These are phyloP conservation scores for Paramecium bursaria DNA, from an alignment of 73 alveolate species.

Conservation along the genomic window DNA sequence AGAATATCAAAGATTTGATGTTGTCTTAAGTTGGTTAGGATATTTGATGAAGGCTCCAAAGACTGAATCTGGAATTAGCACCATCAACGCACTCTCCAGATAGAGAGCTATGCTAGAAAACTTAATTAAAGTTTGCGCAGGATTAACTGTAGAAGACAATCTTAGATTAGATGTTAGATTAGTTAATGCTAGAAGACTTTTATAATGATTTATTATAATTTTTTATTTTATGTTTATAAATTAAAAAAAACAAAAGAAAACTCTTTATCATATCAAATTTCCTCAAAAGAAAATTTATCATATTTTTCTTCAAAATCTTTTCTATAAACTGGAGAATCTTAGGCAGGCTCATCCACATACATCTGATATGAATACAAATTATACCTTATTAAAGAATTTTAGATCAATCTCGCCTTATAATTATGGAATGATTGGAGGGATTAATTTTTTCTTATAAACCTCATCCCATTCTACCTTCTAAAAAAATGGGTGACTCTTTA, in stretches of 20 bases:
- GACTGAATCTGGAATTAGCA: constrained; percentile 52
- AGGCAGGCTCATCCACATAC: no score
- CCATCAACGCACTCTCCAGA: constrained; percentile 66
- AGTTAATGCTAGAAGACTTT: constrained; percentile 36
- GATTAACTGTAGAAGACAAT: constrained; percentile 65
- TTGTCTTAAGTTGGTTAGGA: constrained; percentile 58
- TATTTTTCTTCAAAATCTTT: no score
- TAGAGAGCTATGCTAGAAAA: constrained; percentile 65
- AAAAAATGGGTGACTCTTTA: constrained; percentile 37
- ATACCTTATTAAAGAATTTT: constrained; percentile 52
- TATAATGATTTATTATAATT: constrained; percentile 34
- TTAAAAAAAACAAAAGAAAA: no score
- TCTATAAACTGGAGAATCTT: no score
- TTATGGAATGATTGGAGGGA: constrained; percentile 51
- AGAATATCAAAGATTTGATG: constrained; percentile 64
- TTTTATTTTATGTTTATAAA: no score
- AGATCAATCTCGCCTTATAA: constrained; percentile 25
- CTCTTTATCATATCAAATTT: no score
- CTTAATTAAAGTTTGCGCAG: constrained; percentile 68
- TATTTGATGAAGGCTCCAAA: constrained; percentile 70
- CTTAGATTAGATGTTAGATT: constrained; percentile 55
- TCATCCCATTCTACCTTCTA: constrained; percentile 7
- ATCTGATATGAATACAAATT: no score
- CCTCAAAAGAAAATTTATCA: no score
- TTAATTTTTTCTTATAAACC: background rate